Percentiles rank a stretch among this genome's conserved stretches.
Conservation (phyloP, 176 grass and related monocot species). For the Elymus sibiricus region DNA sequence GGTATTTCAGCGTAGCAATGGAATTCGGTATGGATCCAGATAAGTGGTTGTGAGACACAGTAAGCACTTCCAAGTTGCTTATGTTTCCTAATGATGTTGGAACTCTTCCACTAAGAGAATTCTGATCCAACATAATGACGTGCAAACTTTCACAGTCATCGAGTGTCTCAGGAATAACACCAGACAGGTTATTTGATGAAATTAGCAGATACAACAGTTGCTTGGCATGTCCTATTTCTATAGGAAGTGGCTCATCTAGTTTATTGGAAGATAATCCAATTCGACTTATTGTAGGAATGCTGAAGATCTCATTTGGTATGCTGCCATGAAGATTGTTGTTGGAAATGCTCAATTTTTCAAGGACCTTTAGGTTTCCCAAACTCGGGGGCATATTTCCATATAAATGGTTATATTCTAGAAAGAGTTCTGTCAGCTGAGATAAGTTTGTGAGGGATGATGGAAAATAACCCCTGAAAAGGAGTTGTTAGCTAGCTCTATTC, state of each 20-base stretch:
- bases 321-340: background rate
- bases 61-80: background rate
- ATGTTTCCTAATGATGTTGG: background rate
- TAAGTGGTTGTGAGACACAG: background rate
- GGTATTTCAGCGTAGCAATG: background rate
- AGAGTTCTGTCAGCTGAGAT: background rate
- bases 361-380: background rate
- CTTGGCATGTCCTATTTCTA: background rate
- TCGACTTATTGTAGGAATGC: background rate
- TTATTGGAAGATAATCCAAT: background rate
- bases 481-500: background rate
- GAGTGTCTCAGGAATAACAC: background rate
- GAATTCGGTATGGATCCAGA: background rate
- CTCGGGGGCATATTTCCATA: background rate
- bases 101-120: background rate
- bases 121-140: background rate
- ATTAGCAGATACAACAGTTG: background rate
- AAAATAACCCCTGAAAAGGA: background rate
- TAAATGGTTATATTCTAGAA: background rate
- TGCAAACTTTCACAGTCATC: constrained; percentile 14
- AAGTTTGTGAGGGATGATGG: constrained; percentile 1
- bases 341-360: background rate
- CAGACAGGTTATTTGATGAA: constrained; percentile 10
- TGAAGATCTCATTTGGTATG: constrained; percentile 7
- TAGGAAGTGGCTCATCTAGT: background rate